These are phyloP conservation scores for Apiotrichum gracile DNA, from an alignment of 1,284 basidiomycete species.

Conservation along the genomic window DNA sequence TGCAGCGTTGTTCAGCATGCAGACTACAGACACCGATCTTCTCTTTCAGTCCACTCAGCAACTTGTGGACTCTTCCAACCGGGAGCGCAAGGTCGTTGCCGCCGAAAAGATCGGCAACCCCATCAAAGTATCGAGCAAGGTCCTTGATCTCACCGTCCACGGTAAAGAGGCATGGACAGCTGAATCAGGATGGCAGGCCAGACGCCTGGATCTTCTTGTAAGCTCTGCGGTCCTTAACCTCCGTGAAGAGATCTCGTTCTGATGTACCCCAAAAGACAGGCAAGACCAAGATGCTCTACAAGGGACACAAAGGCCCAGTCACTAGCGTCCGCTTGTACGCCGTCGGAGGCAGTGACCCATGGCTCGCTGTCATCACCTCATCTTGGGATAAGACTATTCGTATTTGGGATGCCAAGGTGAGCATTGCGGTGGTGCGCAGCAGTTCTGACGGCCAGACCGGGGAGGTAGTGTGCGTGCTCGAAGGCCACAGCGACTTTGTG, in stretches of 20 bases:
- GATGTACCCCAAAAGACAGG: constrained; percentile 57
- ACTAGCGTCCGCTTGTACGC: constrained; percentile 65
- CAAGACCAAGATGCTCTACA: constrained; percentile 65
- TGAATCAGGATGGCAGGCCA: constrained; percentile 69
- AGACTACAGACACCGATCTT: constrained; percentile 49
- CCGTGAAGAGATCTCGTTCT: no score
- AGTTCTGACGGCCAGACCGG: constrained; percentile 55
- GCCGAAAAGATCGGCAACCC: constrained; percentile 68
- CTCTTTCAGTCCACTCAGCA: constrained; percentile 69
- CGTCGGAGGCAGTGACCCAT: constrained; percentile 25
- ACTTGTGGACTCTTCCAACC: constrained; percentile 59
- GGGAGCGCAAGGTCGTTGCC: constrained; percentile 64
- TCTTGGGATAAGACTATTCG: constrained; percentile 90
- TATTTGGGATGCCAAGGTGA: constrained; percentile 70
- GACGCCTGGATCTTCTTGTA: constrained; percentile 70
- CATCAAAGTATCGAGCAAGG: constrained; percentile 66
- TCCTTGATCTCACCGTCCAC: constrained; percentile 62
- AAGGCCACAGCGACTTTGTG: constrained; percentile 81
- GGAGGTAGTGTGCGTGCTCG: constrained; percentile 59
- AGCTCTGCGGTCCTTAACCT: no score
- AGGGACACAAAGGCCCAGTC: constrained; percentile 79
- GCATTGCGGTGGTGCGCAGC: constrained; percentile 21
- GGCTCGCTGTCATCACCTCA: constrained; percentile 60
- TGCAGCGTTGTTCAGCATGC: constrained; percentile 46
- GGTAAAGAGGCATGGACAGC: constrained; percentile 71